Evolutionary conservation across 176 grass and related monocot genomes (phyloP).

Genomic region (Pontederia crassipes): DNA sequence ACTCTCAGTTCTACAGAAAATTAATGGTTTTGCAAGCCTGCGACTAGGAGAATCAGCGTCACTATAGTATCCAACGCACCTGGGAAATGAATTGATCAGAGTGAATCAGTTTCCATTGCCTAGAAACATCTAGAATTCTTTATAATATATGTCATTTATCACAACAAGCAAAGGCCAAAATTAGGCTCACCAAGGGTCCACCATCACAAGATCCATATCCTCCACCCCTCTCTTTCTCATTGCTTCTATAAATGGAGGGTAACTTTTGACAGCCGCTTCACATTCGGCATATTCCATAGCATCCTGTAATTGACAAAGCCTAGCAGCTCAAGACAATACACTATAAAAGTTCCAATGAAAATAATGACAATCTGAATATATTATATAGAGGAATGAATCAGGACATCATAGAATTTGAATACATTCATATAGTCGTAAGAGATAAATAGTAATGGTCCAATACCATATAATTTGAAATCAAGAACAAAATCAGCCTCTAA

Average conservation of each 20-base stretch:
- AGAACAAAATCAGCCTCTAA: no score
- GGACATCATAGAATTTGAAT: no score
- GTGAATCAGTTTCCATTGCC: neutral
- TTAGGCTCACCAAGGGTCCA: slow-evolving; percentile 83
- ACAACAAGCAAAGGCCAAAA: neutral
- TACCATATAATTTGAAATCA: no score
- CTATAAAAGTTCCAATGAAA: neutral
- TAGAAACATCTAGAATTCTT: neutral
- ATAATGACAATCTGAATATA: neutral
- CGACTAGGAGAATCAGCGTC: slow-evolving; percentile 83
- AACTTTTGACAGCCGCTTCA: slow-evolving; percentile 88
- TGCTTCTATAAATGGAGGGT: slow-evolving; percentile 91
- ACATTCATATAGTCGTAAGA: no score
- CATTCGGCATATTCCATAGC: slow-evolving; percentile 98
- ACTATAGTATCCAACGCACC: slow-evolving; percentile 84
- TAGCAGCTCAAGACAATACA: slow-evolving; percentile 6
- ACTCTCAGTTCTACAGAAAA: slow-evolving; percentile 98
- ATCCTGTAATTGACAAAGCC: slow-evolving; percentile 51
- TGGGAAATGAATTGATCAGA: slow-evolving; percentile 16
- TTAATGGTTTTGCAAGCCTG: slow-evolving; percentile 87
- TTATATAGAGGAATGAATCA: slow-evolving; percentile 3
- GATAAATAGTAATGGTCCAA: no score
- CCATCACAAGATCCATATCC: slow-evolving; percentile 99
- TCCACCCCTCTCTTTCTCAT: slow-evolving; percentile 99
- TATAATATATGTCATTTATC: neutral